Percentiles rank a stretch among this genome's conserved stretches.
These are phyloP conservation scores for Lepiota subincarnata DNA, from an alignment of 768 basidiomycete species.

Conservation along the genomic window DNA sequence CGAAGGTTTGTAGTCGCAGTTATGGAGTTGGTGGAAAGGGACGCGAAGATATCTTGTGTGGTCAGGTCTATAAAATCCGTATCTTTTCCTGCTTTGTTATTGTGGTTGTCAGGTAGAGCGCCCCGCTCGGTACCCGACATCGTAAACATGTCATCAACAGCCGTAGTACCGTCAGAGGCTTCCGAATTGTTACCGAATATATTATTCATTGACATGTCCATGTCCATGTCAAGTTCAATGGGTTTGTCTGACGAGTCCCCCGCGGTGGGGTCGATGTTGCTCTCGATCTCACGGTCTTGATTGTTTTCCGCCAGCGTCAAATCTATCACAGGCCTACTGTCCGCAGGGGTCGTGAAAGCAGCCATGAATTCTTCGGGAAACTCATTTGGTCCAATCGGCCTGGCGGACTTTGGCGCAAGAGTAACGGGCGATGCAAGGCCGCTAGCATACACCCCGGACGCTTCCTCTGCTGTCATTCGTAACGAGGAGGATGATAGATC, in stretches of 20 bases:
- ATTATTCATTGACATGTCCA: conserved; percentile 52
- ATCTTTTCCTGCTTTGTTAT: conserved; percentile 3
- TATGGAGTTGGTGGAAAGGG: conserved; percentile 2
- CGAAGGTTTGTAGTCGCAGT: background rate
- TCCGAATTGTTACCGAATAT: conserved; percentile 50
- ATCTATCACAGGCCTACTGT: conserved; percentile 50
- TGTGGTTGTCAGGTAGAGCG: background rate
- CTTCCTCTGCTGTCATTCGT: conserved; percentile 63
- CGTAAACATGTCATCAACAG: conserved; percentile 18
- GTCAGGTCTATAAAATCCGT: conserved; percentile 16
- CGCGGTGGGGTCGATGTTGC: conserved; percentile 27
- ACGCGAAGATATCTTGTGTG: conserved; percentile 12
- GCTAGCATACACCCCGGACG: conserved; percentile 51
- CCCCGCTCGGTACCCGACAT: conserved; percentile 15
- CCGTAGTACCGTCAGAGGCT: conserved; percentile 22
- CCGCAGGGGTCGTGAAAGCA: conserved; percentile 38
- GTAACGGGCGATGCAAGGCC: conserved; percentile 76
- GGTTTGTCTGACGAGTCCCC: conserved; percentile 77
- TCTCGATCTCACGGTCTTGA: conserved; percentile 13
- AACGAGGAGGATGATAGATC: conserved; percentile 71
- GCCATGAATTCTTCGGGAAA: conserved; percentile 65
- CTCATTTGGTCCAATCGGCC: conserved; percentile 49
- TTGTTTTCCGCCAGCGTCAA: conserved; percentile 41
- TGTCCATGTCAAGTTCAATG: conserved; percentile 76
- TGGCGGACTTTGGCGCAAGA: conserved; percentile 75